These are phyloP conservation scores for Helotiales sp. DNA, from an alignment of 2,329 filamentous ascomycete species.

Conservation along the genomic window DNA sequence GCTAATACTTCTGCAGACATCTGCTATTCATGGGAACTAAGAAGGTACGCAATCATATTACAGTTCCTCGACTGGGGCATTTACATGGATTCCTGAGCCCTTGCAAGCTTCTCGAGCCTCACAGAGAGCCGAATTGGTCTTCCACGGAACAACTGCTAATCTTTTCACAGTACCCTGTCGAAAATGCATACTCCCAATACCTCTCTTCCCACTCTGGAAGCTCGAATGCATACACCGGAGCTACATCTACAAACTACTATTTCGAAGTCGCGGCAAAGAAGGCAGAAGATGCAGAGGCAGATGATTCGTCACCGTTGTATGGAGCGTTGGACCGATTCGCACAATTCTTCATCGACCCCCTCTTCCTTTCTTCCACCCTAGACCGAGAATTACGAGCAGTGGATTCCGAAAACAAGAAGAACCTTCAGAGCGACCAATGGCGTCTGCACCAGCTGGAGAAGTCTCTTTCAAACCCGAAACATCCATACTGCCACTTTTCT, in stretches of 20 bases:
- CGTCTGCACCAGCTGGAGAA: conserved; percentile 73
- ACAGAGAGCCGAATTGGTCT: neutral
- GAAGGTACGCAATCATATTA: conserved; percentile 60
- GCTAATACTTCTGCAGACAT: conserved; percentile 44
- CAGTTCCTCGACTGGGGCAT: neutral
- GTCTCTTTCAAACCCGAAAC: conserved; percentile 69
- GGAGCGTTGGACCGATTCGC: conserved; percentile 76
- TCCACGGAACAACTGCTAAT: conserved; percentile 25
- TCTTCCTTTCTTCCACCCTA: conserved; percentile 72
- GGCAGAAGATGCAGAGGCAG: conserved; percentile 66
- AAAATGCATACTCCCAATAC: conserved; percentile 96
- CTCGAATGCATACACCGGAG: conserved; percentile 93
- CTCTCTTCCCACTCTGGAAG: conserved; percentile 86
- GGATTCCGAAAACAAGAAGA: conserved; percentile 82
- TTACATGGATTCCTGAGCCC: neutral
- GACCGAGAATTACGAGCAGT: conserved; percentile 75
- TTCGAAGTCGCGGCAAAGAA: conserved; percentile 91
- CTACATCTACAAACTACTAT: conserved; percentile 96
- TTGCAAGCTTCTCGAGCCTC: neutral
- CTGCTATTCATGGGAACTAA: conserved; percentile 98
- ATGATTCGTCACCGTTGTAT: conserved; percentile 68
- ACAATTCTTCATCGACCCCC: conserved; percentile 74
- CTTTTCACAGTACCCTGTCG: conserved; percentile 73
- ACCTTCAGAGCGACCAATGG: conserved; percentile 75
- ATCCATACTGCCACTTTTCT: conserved; percentile 76